phyloP scores from a whole-genome alignment of 805 yeast species.

The Kuraishia capsulata region DNA sequence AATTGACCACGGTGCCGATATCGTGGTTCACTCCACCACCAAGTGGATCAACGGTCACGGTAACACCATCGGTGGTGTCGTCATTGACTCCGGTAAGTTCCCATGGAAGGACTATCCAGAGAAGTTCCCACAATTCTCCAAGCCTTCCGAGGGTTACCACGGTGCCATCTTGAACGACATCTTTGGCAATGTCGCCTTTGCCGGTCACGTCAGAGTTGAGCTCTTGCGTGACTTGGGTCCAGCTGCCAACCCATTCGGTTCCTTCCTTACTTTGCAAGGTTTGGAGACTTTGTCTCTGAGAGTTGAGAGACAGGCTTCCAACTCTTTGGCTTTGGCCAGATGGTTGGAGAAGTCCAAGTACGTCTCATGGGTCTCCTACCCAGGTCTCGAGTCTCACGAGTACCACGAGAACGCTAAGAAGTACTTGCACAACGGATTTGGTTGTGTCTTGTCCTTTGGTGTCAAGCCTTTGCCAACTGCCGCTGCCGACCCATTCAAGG shows the following conservation, averaged over 20 bases:
- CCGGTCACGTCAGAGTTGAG: slow-evolving; percentile 75
- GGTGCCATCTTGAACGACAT: slow-evolving; percentile 79
- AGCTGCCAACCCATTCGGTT: slow-evolving; percentile 75
- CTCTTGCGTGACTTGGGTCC: slow-evolving; percentile 91
- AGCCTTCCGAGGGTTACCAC: slow-evolving; percentile 92
- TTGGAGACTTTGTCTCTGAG: slow-evolving; percentile 89
- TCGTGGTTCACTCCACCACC: slow-evolving; percentile 89
- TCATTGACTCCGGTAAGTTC: slow-evolving; percentile 87
- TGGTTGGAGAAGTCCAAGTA: slow-evolving; percentile 58
- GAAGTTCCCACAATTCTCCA: slow-evolving; percentile 83
- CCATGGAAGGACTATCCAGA: slow-evolving; percentile 83
- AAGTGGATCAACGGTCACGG: slow-evolving; percentile 99
- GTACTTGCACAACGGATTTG: slow-evolving; percentile 72
- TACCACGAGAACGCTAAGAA: slow-evolving; percentile 78
- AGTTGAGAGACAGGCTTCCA: slow-evolving; percentile 84
- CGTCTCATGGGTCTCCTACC: slow-evolving; percentile 87
- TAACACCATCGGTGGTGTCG: slow-evolving; percentile 85
- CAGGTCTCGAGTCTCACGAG: slow-evolving; percentile 75
- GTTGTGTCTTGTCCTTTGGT: slow-evolving; percentile 86
- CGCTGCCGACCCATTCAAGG: slow-evolving; percentile 53
- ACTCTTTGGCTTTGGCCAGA: slow-evolving; percentile 73
- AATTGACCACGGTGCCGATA: slow-evolving; percentile 83
- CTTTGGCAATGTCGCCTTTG: slow-evolving; percentile 71
- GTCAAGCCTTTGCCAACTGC: slow-evolving; percentile 53
- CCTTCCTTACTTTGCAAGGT: slow-evolving; percentile 85